Base-by-base conservation (phyloP, 106 monocot genomes). In the Xerophyta viscosa region DNA sequence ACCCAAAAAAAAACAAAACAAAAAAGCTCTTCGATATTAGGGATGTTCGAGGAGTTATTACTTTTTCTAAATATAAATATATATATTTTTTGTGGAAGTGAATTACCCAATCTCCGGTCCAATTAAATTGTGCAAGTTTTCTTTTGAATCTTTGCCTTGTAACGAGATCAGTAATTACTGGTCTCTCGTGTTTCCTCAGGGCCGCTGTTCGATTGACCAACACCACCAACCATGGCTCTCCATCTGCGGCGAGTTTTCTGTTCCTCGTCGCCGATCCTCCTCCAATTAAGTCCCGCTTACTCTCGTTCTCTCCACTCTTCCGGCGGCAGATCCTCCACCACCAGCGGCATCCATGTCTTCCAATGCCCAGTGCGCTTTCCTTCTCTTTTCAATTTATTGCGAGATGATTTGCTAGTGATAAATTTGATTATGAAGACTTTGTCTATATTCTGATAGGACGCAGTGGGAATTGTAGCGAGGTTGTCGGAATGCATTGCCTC, bases 381-480 rank as follows among this genome's bases (percentile, higher is more conserved):
- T 3, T 10, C 6, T 39, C 10, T 2, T 39, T 39, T 39, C 15
- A 39, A 39, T 12, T 3, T 39, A 12, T 1, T 12, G 15, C 15
- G 39, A 39, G 10, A 12, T 2, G 11, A 8, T 39, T 39, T 10
- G 3, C 15, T 39, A 15, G 39, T 12, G 39, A 7, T 39, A 12
- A 2, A 15, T 3, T 39, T 39, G 39, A 39, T 39, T 2, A 10
- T 8, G 11, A 33, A 11, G 39, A 39, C 10, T 39, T 39, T 10
- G 10, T 7, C 13, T 10, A 12, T 39, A 12, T 1, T 39, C 33
- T 18, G 54, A 15, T 59, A 89, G 96, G 89, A 98, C 43, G 63
- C 26, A 19, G 82, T 89, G 17, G 96, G 96, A 8, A 84, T 98
- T 31, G 84, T 98, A 2, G 89, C 89, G 6, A 86, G 71, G 76